Conservation (phyloP, 768 basidiomycete species). For the Strobilomyces dryophilus region DNA sequence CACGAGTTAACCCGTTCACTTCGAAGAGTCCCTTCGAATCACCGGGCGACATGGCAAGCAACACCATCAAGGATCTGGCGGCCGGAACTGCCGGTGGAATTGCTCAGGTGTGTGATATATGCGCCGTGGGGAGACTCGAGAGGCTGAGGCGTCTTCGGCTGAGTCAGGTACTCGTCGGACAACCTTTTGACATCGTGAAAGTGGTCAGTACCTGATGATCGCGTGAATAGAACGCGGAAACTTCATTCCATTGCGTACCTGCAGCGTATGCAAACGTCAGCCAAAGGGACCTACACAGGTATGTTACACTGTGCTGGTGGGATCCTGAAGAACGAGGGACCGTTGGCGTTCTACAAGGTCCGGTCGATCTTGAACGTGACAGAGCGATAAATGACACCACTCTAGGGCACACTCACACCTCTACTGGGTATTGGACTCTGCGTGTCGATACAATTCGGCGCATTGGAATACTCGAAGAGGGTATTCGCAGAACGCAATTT, state of each 20-base stretch:
- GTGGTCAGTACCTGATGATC: constrained; percentile 54
- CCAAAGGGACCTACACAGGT: constrained; percentile 83
- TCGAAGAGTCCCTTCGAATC: constrained; percentile 3
- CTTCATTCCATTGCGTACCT: constrained; percentile 11
- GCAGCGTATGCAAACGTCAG: constrained; percentile 92
- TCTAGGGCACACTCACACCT: constrained; percentile 84
- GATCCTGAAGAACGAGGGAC: constrained; percentile 87
- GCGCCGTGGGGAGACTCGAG: background rate
- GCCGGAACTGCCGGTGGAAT: constrained; percentile 92
- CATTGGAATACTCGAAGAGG: constrained; percentile 81
- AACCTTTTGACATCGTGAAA: constrained; percentile 98
- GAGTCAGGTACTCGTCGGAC: constrained; percentile 76
- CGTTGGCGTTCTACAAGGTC: constrained; percentile 94
- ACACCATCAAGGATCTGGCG: constrained; percentile 80
- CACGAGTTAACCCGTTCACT: background rate
- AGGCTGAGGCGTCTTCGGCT: constrained; percentile 7
- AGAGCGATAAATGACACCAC: constrained; percentile 1
- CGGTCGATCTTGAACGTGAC: background rate
- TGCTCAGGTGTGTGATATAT: constrained; percentile 57
- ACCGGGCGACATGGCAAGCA: constrained; percentile 29
- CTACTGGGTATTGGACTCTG: constrained; percentile 90
- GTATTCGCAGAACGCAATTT: constrained; percentile 65
- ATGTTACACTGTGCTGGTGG: constrained; percentile 90
- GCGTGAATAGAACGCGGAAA: background rate
- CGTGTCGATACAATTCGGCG: constrained; percentile 95